Evolutionary conservation across 176 grass and related monocot genomes (phyloP), one percentile per base, ranked within the genome.

Genomic region (Eragrostis curvula): DNA sequence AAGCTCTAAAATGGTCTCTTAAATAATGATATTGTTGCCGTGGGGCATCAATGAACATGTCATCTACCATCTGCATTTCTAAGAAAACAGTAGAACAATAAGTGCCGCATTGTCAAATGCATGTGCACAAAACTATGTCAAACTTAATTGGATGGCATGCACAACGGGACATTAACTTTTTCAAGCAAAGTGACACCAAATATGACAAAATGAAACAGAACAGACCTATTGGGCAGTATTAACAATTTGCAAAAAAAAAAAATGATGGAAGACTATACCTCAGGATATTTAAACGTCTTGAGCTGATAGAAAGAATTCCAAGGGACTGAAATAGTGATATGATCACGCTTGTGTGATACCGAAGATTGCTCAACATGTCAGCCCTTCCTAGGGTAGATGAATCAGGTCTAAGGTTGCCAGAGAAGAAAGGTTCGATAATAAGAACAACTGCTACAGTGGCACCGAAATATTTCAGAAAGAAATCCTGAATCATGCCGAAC

Each of bases 401-500:
- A 94, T 96, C 93, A 85, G 93, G 91, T 91, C 88, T 96, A 80
- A 99, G 88, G 85, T 90, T 76, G 45, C 96, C 96, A 78, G 93
- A 79, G 87, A 99, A 99, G 75, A 99, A 99, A 28, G 96, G 96
- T 80, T 99, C 96, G 1, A 99, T 99, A 81, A 99, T 99, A 53
- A 99, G 89, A 43, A 99, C 83, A 80, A 99, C 96, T 64, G 85
- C 96, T 82, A 99, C 93, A 58, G 96, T 99, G 43, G 96, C 96
- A 77, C 96, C 96, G 6, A 99, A 91, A 74, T 99, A 99, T 77
- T 99, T 99, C 63, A 99, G 81, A 32, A 99, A 90, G 82, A 99
- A 99, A 86, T 99, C 96, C 86, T 99, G 96, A 84, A 96, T 96
- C 96, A 99, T 99, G 78, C 96, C 96, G 14, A 99, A 99, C 96